phyloP scores from a whole-genome alignment of 2,329 filamentous ascomycete genomes.

The Ustulina deusta region DNA sequence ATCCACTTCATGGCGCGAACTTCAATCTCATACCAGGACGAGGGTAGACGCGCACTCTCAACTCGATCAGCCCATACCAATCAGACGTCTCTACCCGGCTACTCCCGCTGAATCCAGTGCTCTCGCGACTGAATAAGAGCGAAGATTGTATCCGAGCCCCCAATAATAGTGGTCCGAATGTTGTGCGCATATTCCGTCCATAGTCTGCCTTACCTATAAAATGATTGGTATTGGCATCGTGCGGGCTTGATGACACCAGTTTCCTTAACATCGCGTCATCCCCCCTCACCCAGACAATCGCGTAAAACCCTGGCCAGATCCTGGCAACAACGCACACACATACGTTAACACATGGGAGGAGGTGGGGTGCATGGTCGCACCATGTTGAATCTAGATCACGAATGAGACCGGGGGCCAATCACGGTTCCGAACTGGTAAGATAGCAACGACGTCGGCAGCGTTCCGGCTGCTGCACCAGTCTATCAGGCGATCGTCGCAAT shows the following conservation, averaged over 20 bases:
- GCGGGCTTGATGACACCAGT: conserved; percentile 35
- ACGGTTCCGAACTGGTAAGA: conserved; percentile 11
- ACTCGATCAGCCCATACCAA: conserved; percentile 5
- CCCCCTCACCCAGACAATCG: conserved; percentile 27
- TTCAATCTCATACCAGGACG: neutral
- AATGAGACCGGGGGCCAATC: conserved; percentile 39
- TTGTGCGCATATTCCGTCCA: neutral
- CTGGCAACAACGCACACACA: conserved; percentile 22
- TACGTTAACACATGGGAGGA: neutral
- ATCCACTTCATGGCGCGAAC: conserved; percentile 20
- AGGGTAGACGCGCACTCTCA: neutral
- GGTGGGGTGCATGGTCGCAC: conserved; percentile 34
- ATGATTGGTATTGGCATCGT: conserved; percentile 8
- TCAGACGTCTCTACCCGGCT: neutral
- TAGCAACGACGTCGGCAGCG: conserved; percentile 8
- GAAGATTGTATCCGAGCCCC: neutral
- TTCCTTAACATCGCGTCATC: conserved; percentile 39
- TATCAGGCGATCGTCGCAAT: conserved; percentile 15
- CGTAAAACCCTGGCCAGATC: conserved; percentile 11
- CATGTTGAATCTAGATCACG: conserved; percentile 36
- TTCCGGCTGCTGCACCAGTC: conserved; percentile 7
- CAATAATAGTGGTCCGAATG: neutral
- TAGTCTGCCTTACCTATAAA: neutral
- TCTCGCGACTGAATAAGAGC: neutral
- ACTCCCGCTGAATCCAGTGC: neutral